A percentile compares a stretch with the other conserved stretches of the same genome.
Conservation (phyloP, 306 rosid genomes). For the Vigna mungo region DNA sequence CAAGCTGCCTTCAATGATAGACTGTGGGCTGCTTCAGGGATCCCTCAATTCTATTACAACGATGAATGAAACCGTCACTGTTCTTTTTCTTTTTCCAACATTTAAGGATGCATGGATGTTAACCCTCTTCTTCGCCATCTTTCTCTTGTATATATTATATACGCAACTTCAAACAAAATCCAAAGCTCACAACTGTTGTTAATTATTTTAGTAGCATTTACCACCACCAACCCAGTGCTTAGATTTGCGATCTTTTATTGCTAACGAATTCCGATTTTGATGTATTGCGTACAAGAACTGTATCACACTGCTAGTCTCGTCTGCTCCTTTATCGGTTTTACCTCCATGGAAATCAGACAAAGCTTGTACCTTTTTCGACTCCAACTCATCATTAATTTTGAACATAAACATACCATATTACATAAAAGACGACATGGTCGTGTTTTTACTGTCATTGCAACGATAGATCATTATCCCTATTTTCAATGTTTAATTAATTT, state of each 20-base stretch:
- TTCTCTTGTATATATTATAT: not conserved
- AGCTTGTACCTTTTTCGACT: not conserved
- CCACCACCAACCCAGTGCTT: too few species aligned
- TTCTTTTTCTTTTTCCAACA: not conserved
- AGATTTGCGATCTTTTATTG: not conserved
- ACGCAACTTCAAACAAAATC: not conserved
- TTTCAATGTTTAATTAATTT: too few species aligned
- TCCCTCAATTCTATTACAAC: constrained; percentile 53
- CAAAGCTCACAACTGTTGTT: not conserved
- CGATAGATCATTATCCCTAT: too few species aligned
- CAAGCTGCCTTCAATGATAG: constrained; percentile 60
- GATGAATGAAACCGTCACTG: not conserved
- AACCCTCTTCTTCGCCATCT: not conserved
- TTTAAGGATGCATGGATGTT: too few species aligned
- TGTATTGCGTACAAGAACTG: not conserved
- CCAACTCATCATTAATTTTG: not conserved
- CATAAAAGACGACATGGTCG: not conserved
- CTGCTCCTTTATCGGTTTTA: not conserved
- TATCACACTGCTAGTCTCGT: not conserved
- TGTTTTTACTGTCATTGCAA: too few species aligned
- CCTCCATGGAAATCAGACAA: not conserved
- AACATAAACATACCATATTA: not conserved
- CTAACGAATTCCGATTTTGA: too few species aligned
- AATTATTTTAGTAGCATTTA: too few species aligned
- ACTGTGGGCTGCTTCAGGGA: constrained; percentile 68